These are phyloP conservation scores for Excoecaria agallocha DNA, from an alignment of 345 rosid species.

Conservation along the genomic window DNA sequence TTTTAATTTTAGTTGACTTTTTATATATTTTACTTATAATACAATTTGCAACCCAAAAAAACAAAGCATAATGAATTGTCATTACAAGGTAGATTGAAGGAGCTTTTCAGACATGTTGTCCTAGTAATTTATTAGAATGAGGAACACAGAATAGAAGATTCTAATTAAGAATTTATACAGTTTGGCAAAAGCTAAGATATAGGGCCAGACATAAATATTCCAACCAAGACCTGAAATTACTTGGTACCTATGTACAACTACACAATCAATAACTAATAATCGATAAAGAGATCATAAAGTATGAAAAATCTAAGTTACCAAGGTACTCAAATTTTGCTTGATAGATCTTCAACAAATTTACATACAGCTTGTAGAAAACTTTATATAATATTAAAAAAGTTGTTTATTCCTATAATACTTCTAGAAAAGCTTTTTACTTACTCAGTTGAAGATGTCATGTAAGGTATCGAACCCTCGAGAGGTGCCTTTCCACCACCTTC, in stretches of 20 bases:
- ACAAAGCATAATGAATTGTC: no score
- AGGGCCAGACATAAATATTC: background rate
- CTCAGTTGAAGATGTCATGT: constrained; percentile 99
- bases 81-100: background rate
- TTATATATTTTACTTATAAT: background rate
- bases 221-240: background rate
- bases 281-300: background rate
- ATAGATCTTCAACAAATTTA: constrained; percentile 81
- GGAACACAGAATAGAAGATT: background rate
- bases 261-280: background rate
- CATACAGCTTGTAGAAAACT: constrained; percentile 61
- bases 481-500: constrained; percentile 94
- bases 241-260: background rate
- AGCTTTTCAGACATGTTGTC: no score
- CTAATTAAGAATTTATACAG: background rate
- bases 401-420: background rate
- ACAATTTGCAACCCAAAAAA: background rate
- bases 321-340: constrained; percentile 73
- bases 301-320: background rate
- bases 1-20: background rate
- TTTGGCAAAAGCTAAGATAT: background rate
- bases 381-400: background rate
- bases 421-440: constrained; percentile 32
- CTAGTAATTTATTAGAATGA: background rate
- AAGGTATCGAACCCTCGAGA: constrained; percentile 94